Evolutionary conservation across 1,284 basidiomycete species (phyloP), one percentile per base, ranked within the genome.

Genomic region (Ustilago nuda): DNA sequence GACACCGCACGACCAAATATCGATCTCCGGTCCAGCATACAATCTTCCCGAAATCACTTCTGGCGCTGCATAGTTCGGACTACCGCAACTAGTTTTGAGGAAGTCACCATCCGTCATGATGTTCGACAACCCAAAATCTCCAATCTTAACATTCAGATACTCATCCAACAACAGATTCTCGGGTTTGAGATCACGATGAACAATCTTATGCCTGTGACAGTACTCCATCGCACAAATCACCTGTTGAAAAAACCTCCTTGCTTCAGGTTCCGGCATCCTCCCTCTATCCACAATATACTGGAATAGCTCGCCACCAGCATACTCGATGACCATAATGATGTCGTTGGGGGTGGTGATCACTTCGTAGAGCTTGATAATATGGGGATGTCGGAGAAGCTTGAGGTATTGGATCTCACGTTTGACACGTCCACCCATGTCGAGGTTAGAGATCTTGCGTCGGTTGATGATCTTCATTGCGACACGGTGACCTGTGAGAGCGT

Each of bases 391-490:
- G 11, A 85, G 63, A 33, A 85, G 70, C 61, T 82, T 82, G 48
- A 85, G 81, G 43, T 83, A 85, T 66, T 85, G 83, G 59, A 85
- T 85, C 75, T 99, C 96, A 53, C 95, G 91, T 86, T 94, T 93
- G 23, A 99, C 95, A 61, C 96, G 63, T 1, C 82, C 80, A 53
- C 84, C 83, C 78, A 84, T 83, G 87, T 94, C 93, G 80, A 94
- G 92, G 73, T 92, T 91, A 76, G 92, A 92, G 70, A 98, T 98
- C 82, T 94, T 94, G 66, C 93, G 92, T 85, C 96, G 94, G 69
- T 94, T 94, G 82, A 98, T 94, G 84, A 94, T 94, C 89, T 98
- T 98, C 92, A 99, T 94, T 4, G 96, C 96, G 50, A 99, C 96
- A 79, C 92, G 92, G 84, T 98, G 94, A 0, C 95, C 94, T 0